These are phyloP conservation scores for Leccinum subgranulosum DNA, from an alignment of 768 basidiomycete species.

Conservation along the genomic window DNA sequence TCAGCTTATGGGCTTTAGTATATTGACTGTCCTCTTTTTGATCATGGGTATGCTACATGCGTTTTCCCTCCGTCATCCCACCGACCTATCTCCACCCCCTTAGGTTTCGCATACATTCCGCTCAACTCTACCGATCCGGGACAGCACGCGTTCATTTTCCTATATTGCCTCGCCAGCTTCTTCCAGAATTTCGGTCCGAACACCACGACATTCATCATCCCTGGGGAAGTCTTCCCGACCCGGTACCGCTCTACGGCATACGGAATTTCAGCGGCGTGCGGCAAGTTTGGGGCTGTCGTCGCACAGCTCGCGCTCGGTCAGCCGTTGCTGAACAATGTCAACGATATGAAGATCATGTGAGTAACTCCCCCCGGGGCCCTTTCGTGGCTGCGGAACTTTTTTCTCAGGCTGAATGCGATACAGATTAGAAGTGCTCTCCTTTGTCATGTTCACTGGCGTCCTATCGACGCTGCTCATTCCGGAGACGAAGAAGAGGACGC, in stretches of 20 bases:
- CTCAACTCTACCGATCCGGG: constrained; percentile 43
- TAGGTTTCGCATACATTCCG: background rate
- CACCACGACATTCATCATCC: constrained; percentile 71
- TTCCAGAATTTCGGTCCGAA: constrained; percentile 29
- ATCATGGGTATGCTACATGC: constrained; percentile 51
- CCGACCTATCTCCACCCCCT: background rate
- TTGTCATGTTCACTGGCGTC: constrained; percentile 83
- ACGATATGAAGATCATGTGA: constrained; percentile 65
- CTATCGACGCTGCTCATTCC: constrained; percentile 80
- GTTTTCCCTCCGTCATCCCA: background rate
- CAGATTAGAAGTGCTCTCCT: constrained; percentile 72
- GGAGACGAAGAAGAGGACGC: constrained; percentile 64
- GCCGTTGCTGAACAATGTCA: constrained; percentile 50
- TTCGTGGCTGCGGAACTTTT: background rate
- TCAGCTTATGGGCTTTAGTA: constrained; percentile 67
- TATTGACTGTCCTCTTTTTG: constrained; percentile 64
- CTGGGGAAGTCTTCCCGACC: constrained; percentile 78
- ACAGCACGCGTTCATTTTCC: constrained; percentile 52
- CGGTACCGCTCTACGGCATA: constrained; percentile 70
- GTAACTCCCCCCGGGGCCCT: constrained; percentile 18
- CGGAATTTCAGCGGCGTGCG: constrained; percentile 72
- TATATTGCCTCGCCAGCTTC: constrained; percentile 15
- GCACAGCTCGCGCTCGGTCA: constrained; percentile 74
- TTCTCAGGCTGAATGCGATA: background rate
- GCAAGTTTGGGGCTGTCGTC: constrained; percentile 74